A percentile compares a stretch with the other conserved stretches of the same genome.
These are phyloP conservation scores for Porodaedalea pini DNA, from an alignment of 1,284 basidiomycete genomes.

Conservation along the genomic window DNA sequence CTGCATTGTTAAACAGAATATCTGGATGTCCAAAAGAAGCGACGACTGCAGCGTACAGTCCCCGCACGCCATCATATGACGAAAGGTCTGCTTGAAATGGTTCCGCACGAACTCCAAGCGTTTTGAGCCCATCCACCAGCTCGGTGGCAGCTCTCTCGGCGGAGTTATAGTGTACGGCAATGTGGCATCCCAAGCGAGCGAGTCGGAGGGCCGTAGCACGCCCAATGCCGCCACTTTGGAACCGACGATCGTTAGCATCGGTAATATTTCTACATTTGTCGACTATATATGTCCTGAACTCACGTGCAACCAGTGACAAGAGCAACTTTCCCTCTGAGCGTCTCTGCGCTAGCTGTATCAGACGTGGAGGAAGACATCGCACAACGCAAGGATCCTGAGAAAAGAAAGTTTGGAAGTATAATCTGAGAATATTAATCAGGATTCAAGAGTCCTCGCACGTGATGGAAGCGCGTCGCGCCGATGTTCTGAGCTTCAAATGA, in stretches of 20 bases:
- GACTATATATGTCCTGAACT: constrained; percentile 20
- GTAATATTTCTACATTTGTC: constrained; percentile 11
- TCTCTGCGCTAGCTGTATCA: background rate
- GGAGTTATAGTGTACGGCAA: constrained; percentile 50
- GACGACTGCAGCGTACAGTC: constrained; percentile 42
- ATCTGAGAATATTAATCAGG: too few relatives aligned
- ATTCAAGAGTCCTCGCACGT: too few relatives aligned
- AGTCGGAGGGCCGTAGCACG: constrained; percentile 45
- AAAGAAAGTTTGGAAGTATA: too few relatives aligned
- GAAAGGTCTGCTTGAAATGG: constrained; percentile 48
- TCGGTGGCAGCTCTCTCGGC: constrained; percentile 33
- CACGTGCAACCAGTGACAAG: constrained; percentile 39
- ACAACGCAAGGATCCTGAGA: background rate
- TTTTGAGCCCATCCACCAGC: constrained; percentile 37
- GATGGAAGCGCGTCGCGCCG: too few relatives aligned
- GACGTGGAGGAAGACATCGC: background rate
- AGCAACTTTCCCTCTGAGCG: constrained; percentile 32
- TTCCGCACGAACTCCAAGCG: constrained; percentile 35
- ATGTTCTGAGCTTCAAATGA: too few relatives aligned
- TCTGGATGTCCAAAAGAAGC: constrained; percentile 44
- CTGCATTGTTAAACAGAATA: constrained; percentile 52
- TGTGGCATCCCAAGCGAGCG: constrained; percentile 43
- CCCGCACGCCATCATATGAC: constrained; percentile 42
- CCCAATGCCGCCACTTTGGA: constrained; percentile 48
- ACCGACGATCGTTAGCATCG: constrained; percentile 32